phyloP scores from a whole-genome alignment of 2,329 filamentous ascomycete genomes.

The Cordyceps farinosa region DNA sequence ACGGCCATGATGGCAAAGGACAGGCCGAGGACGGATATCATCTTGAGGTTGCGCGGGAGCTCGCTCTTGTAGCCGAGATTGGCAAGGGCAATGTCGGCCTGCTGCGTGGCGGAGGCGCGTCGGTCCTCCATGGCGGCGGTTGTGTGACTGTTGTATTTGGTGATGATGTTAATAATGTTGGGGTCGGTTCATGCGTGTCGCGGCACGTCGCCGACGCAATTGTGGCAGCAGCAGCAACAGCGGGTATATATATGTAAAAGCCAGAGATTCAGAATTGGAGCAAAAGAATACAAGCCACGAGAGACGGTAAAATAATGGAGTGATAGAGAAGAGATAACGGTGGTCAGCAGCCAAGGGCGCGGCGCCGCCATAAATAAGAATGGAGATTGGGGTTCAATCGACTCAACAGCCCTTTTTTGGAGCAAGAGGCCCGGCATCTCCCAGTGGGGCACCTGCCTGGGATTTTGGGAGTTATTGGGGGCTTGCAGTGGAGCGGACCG shows the following conservation, averaged over 20 bases:
- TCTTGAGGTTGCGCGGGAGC: constrained; percentile 48
- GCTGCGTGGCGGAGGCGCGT: constrained; percentile 20
- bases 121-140: constrained; percentile 13
- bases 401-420: no score
- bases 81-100: constrained; percentile 43
- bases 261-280: background rate
- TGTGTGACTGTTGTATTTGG: background rate
- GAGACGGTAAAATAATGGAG: background rate
- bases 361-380: background rate
- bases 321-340: background rate
- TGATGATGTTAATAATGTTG: background rate
- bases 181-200: constrained; percentile 2
- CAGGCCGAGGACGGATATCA: constrained; percentile 46
- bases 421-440: background rate
- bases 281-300: background rate
- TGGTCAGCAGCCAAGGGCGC: background rate
- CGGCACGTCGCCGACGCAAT: background rate
- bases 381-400: background rate
- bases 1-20: constrained; percentile 51
- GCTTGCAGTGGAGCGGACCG: background rate
- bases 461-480: background rate
- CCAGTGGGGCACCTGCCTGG: background rate
- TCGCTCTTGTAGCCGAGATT: constrained; percentile 48
- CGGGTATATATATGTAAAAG: background rate
- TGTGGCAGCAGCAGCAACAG: background rate